Evolutionary conservation across 164 flowering plant species (phyloP).

Genomic region (Annona cherimola): DNA sequence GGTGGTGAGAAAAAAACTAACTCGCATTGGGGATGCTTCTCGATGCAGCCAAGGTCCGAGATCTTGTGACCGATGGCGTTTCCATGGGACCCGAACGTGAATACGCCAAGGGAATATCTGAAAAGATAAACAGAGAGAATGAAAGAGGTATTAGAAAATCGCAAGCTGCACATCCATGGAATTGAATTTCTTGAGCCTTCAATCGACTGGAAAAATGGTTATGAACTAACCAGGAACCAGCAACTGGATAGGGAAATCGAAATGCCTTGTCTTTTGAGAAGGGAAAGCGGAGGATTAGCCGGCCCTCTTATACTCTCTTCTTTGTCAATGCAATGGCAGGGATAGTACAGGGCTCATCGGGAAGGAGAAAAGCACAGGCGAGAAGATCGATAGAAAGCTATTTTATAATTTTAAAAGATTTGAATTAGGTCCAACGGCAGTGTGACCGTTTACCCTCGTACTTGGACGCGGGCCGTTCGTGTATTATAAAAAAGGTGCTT

Average conservation of each 20-base stretch:
- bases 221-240: background rate
- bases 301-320: too few species aligned
- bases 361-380: background rate
- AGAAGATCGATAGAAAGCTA: background rate
- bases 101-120: background rate
- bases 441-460: constrained; percentile 18
- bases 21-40: constrained; percentile 21
- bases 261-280: background rate
- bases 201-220: background rate
- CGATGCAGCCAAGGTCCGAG: constrained; percentile 36
- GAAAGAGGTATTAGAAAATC: background rate
- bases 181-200: background rate
- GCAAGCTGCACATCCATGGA: background rate
- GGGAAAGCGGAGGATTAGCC: background rate
- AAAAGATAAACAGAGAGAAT: background rate
- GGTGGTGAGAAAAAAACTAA: background rate
- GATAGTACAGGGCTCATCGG: background rate
- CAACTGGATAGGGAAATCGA: background rate
- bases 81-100: constrained; percentile 38
- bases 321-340: too few species aligned
- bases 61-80: constrained; percentile 77
- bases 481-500: too few species aligned
- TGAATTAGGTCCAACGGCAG: constrained; percentile 18
- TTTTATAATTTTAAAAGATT: constrained; percentile 5
- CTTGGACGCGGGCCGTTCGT: too few species aligned